Base-by-base conservation (phyloP, 768 basidiomycete genomes). In the Naganishia randhawae region DNA sequence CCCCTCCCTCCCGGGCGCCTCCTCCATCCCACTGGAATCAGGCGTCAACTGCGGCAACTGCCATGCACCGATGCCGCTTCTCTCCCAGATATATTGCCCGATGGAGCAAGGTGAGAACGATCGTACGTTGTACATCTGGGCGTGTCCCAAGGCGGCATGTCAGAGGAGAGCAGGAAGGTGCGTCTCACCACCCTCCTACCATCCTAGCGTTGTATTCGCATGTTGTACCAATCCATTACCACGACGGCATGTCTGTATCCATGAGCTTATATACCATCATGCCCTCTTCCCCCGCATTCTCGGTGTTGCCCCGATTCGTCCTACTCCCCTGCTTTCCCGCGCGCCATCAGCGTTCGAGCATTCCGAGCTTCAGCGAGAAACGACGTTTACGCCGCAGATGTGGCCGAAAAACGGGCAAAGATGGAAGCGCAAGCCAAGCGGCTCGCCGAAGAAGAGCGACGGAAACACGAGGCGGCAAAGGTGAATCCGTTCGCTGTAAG, bases 71-170 rank as follows among this genome's bases (percentile, higher is more conserved):
- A 76, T 79, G 33, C 78, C 78, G 11, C 71, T 79, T 1, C 54
- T 79, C 25, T 71, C 74, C 9, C 78, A 79, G 64, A 77, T 79
- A 7, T 79, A 79, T 63, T 77, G 77, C 64, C 78, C 78, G n/a
- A 74, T 74, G 17, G 78, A 79, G 54, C 74, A 68, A 10, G 78
- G 78, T 8, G 76, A 77, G 70, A 79, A 79, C 50, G 78, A 79
- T 62, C 69, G 78, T 17, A 77, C 75, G 17, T 67, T 79, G 17
- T 79, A 79, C 65, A 72, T 79, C 1, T 79, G 73, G 61, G 78
- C 70, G 8, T 79, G 78, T 71, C 65, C 73, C 3, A 69, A 70
- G 22, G 57, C 67, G 3, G 50, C 51, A 3, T 79, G 78, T 65
- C 76, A 77, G 71, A 71, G 76, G 61, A 63, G 71, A 50, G 74